A percentile compares a stretch with the other conserved stretches of the same genome.
Conservation (phyloP, 345 rosid genomes). For the Corchorus capsularis region DNA sequence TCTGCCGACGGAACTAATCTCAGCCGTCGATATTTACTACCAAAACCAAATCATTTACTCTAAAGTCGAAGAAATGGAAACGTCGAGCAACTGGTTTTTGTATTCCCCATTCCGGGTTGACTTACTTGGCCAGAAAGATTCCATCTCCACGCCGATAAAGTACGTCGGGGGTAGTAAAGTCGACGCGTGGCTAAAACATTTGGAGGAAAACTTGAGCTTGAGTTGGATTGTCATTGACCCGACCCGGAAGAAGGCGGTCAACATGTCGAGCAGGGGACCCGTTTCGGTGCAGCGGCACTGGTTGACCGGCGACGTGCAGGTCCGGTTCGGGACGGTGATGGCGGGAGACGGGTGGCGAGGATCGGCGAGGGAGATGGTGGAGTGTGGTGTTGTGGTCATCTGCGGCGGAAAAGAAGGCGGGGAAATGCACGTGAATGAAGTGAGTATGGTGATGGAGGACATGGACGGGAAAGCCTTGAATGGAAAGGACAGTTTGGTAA, state of each 20-base stretch:
- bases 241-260: constrained; percentile 47
- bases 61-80: constrained; percentile 46
- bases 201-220: constrained; percentile 53
- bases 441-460: constrained; percentile 70
- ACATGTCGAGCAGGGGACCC: constrained; percentile 57
- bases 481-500: constrained; percentile 72
- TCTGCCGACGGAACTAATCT: constrained; percentile 41
- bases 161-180: constrained; percentile 7
- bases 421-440: constrained; percentile 68
- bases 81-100: constrained; percentile 52
- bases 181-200: constrained; percentile 45
- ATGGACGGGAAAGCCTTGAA: constrained; percentile 67
- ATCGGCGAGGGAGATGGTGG: constrained; percentile 26
- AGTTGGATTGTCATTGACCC: constrained; percentile 83
- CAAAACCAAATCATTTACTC: constrained; percentile 46
- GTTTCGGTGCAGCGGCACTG: constrained; percentile 69
- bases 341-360: constrained; percentile 18
- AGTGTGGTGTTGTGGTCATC: constrained; percentile 38
- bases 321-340: constrained; percentile 44
- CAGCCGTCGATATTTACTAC: constrained; percentile 74
- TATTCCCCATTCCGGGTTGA: constrained; percentile 67
- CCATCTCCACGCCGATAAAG: constrained; percentile 34
- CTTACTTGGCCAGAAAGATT: constrained; percentile 51
- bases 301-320: constrained; percentile 61
- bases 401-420: constrained; percentile 59